Evolutionary conservation across 768 basidiomycete genomes (phyloP).

Genomic region (Botryobasidium botryosum): DNA sequence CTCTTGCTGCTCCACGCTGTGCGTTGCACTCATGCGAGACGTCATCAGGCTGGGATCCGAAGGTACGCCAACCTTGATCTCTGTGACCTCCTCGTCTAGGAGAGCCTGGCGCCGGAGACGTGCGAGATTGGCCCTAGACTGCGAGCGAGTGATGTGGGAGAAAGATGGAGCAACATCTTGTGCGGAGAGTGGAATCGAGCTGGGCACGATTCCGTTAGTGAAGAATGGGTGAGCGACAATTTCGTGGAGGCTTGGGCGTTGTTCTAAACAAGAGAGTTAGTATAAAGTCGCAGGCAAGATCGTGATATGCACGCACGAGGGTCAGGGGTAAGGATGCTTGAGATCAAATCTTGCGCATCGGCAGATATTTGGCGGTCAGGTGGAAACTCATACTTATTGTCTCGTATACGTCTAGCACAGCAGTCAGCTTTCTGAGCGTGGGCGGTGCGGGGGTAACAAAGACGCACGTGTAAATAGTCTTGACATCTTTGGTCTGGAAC

Average conservation of each 20-base stretch:
- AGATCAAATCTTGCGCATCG: constrained; percentile 62
- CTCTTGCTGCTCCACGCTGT: constrained; percentile 39
- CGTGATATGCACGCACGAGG: constrained; percentile 30
- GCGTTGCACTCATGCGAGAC: not conserved
- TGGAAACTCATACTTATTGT: constrained; percentile 89
- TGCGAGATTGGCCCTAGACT: constrained; percentile 52
- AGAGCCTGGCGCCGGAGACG: constrained; percentile 43
- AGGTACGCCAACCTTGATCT: constrained; percentile 3
- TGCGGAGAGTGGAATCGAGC: constrained; percentile 64
- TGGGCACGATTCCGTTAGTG: constrained; percentile 59
- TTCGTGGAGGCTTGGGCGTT: constrained; percentile 68
- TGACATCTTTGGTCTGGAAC: constrained; percentile 97
- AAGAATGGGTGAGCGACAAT: constrained; percentile 81
- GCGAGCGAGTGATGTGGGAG: constrained; percentile 39
- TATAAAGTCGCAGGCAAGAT: too few species aligned
- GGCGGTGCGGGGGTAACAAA: constrained; percentile 3
- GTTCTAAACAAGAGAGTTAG: constrained; percentile 18
- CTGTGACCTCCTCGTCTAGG: constrained; percentile 41
- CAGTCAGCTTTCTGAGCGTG: constrained; percentile 3
- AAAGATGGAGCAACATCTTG: constrained; percentile 65
- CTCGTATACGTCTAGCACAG: constrained; percentile 59
- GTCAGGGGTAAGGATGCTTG: constrained; percentile 69
- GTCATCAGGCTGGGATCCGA: not conserved
- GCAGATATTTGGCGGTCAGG: constrained; percentile 49
- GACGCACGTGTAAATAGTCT: constrained; percentile 79